phyloP scores from a whole-genome alignment of 805 yeast genomes.

The Saccharomycopsis sp. region DNA sequence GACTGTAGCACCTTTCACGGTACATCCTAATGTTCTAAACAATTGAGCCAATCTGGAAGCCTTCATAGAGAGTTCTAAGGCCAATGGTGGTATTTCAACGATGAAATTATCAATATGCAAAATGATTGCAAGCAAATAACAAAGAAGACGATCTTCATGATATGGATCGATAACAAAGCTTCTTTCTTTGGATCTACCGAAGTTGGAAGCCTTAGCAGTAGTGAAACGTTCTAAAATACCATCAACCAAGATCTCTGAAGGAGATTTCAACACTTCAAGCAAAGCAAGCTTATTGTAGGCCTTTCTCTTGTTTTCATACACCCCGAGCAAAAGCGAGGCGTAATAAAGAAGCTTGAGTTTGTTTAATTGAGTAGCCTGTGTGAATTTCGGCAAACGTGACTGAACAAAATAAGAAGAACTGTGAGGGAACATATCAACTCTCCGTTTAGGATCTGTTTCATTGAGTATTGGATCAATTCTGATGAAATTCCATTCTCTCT shows the following conservation, averaged over 20 bases:
- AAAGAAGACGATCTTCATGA: slow-evolving; percentile 77
- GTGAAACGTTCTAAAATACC: slow-evolving; percentile 70
- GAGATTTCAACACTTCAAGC: slow-evolving; percentile 53
- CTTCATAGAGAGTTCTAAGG: slow-evolving; percentile 76
- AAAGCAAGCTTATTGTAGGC: slow-evolving; percentile 52
- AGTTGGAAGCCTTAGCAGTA: slow-evolving; percentile 50
- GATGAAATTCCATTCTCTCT: slow-evolving; percentile 53
- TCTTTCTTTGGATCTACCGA: slow-evolving; percentile 62
- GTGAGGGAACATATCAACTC: slow-evolving; percentile 57
- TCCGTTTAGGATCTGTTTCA: slow-evolving; percentile 44
- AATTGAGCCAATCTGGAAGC: slow-evolving; percentile 64
- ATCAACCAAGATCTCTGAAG: slow-evolving; percentile 69
- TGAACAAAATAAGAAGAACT: slow-evolving; percentile 49
- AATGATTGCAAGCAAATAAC: slow-evolving; percentile 65
- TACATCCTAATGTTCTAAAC: slow-evolving; percentile 78
- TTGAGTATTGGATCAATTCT: slow-evolving; percentile 53
- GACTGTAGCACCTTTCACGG: slow-evolving; percentile 60
- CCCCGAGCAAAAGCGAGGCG: slow-evolving; percentile 71
- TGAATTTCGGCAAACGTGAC: slow-evolving; percentile 37
- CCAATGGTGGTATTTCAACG: slow-evolving; percentile 72
- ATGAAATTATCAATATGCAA: slow-evolving; percentile 71
- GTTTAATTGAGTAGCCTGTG: slow-evolving; percentile 40
- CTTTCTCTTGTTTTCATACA: slow-evolving; percentile 65
- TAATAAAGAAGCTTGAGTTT: slow-evolving; percentile 71
- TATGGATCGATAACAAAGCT: slow-evolving; percentile 81